Conservation (phyloP, 495 filamentous ascomycete genomes). For the Penicillium steckii region DNA sequence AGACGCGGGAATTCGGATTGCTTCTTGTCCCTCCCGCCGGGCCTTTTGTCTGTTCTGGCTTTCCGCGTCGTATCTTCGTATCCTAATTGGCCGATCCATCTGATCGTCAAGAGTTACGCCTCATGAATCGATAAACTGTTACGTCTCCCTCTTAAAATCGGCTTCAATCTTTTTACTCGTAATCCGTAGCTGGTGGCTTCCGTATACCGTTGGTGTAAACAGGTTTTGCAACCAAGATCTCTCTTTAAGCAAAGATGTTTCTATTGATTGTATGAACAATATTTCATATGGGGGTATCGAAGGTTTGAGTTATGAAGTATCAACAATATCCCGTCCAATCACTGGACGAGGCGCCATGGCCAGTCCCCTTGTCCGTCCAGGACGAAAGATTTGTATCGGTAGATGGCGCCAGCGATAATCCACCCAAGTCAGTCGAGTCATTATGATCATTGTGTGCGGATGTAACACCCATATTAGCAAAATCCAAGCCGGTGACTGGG, state of each 20-base stretch:
- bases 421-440: conserved; percentile 1
- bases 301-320: too few species aligned
- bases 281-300: not conserved
- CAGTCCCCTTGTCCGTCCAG: conserved; percentile 10
- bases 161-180: too few species aligned
- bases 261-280: not conserved
- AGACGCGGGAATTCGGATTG: conserved; percentile 17
- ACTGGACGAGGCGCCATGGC: not conserved
- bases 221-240: too few species aligned
- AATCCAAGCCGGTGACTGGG: conserved; percentile 39
- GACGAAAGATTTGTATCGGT: not conserved
- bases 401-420: not conserved
- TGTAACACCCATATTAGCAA: conserved; percentile 27
- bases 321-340: conserved; percentile 19
- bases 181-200: too few species aligned
- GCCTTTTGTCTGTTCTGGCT: conserved; percentile 25
- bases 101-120: conserved; percentile 40
- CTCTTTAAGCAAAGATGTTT: too few species aligned
- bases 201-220: too few species aligned
- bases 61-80: conserved; percentile 30
- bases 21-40: conserved; percentile 11
- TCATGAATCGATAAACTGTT: conserved; percentile 44
- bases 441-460: not conserved
- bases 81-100: conserved; percentile 33
- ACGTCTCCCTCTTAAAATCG: conserved; percentile 13